Conservation (phyloP, 2,329 filamentous ascomycete genomes). For the Penicillium hesseltinei region DNA sequence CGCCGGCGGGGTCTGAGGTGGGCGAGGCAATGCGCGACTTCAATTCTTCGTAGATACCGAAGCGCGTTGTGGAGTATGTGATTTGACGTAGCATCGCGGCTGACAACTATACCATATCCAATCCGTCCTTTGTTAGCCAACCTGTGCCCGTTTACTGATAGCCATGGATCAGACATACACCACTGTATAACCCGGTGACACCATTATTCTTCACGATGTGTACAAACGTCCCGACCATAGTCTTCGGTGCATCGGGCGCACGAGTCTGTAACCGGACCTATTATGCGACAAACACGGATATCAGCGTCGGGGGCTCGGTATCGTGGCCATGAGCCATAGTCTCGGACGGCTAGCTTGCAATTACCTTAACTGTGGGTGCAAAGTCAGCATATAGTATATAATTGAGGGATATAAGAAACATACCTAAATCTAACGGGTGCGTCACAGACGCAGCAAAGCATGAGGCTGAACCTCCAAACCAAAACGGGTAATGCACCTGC, state of each 20-base stretch:
- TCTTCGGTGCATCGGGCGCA: conserved; percentile 68
- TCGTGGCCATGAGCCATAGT: not conserved
- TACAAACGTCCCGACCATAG: conserved; percentile 80
- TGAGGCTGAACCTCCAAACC: conserved; percentile 95
- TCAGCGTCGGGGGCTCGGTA: conserved; percentile 11
- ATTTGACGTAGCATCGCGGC: conserved; percentile 90
- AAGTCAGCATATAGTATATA: conserved; percentile 21
- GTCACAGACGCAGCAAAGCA: conserved; percentile 89
- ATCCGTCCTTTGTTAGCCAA: conserved; percentile 5
- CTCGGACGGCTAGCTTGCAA: conserved; percentile 7
- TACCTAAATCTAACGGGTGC: conserved; percentile 89
- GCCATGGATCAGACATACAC: conserved; percentile 50
- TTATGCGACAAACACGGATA: conserved; percentile 19
- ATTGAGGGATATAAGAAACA: conserved; percentile 38
- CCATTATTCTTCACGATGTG: conserved; percentile 78
- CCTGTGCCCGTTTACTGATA: not conserved
- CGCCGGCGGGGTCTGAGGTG: conserved; percentile 34
- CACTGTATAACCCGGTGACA: conserved; percentile 77
- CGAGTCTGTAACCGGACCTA: conserved; percentile 88
- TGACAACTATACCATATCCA: conserved; percentile 58
- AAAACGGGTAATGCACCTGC: conserved; percentile 70
- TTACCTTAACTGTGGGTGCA: conserved; percentile 55
- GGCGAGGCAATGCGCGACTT: conserved; percentile 64
- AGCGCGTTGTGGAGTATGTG: conserved; percentile 94
- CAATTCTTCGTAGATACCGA: conserved; percentile 93